Base-by-base conservation (phyloP, 208 protist species). In the Trypanosomatidae sp. region DNA sequence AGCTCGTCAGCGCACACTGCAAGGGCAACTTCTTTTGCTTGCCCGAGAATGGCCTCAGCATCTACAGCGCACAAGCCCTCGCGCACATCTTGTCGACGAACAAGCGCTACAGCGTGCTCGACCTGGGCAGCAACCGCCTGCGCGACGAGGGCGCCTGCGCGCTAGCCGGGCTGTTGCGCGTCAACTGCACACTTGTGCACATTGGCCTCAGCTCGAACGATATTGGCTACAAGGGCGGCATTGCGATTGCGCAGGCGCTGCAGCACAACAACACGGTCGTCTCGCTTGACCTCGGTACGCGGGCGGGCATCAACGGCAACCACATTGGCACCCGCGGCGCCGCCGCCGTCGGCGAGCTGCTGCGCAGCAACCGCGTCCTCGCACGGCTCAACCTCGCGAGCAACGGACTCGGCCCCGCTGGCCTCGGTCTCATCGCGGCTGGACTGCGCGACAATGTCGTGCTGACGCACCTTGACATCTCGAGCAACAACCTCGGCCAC, bases 181-280 rank as follows among this genome's bases (percentile, higher is more conserved):
- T 56, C 6, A 95, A 93, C 53, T 57, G 60, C 16, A 78, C 80
- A 6, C 30, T 96, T 8, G 76, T 84, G 7, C 82, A 93, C 47
- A 45, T 96, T 23, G 83, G 66, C 21, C 61, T 96, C 11, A 78
- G 85, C 28, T 91, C 80, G 2, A 96, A 96, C 56, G 80, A 95
- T 40, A 92, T 96, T 49, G 83, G 84, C 24, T 61, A 71, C 46
- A 53, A 61, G 16, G 91, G 91, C 24, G 88, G 64, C 11, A 59
- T 70, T 1, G 68, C 74, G 22, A 53, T 96, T 24, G 85, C 83
- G 1, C 45, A 72, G 2, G 74, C 86, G 7, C 58, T 96, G 27
- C 41, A 84, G 51, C 43, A 81, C 35, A 96, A 95, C 51, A 72
- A 86, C 57, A 89, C 88, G 0, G 64, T 96, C n/a, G 73, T 92